Evolutionary conservation across 1,139 yeast genomes (phyloP).

Genomic region (Debaryomyces sp.): DNA sequence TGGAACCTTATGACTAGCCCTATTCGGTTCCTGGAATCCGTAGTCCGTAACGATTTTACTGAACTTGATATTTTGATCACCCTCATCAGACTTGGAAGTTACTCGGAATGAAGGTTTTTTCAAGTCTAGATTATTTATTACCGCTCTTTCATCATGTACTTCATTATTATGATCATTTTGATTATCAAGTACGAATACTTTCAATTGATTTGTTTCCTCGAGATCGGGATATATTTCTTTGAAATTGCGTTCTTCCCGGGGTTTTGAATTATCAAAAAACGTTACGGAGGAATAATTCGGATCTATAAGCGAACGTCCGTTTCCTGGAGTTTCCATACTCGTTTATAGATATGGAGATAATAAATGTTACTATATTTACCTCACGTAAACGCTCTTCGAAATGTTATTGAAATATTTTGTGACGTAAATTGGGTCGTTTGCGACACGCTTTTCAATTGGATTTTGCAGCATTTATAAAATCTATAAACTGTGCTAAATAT

Average conservation of each 20-base stretch:
- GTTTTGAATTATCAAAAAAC: conserved; percentile 39
- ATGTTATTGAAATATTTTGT: neutral
- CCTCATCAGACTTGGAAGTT: conserved; percentile 15
- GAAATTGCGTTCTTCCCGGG: conserved; percentile 78
- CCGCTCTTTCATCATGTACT: conserved; percentile 8
- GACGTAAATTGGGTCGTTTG: conserved; percentile 1
- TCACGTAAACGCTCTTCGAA: neutral
- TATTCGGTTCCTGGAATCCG: conserved; percentile 39
- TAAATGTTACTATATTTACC: neutral
- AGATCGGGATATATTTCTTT: conserved; percentile 71
- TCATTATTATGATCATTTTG: conserved; percentile 8
- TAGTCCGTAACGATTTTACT: conserved; percentile 32
- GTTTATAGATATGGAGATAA: neutral
- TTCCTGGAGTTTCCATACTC: neutral
- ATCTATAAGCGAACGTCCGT: neutral
- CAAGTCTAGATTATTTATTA: conserved; percentile 12
- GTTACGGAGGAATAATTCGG: conserved; percentile 2
- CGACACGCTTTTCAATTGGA: conserved; percentile 3
- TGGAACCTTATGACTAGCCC: conserved; percentile 12
- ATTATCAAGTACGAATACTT: conserved; percentile 32
- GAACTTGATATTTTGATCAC: conserved; percentile 19
- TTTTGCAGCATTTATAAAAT: neutral
- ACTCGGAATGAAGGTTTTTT: conserved; percentile 39
- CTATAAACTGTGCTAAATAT: neutral
- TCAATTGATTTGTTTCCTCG: conserved; percentile 48